Evolutionary conservation across 2,329 filamentous ascomycete genomes (phyloP), one percentile per base, ranked within the genome.

Genomic region (Clathrospora elynae): DNA sequence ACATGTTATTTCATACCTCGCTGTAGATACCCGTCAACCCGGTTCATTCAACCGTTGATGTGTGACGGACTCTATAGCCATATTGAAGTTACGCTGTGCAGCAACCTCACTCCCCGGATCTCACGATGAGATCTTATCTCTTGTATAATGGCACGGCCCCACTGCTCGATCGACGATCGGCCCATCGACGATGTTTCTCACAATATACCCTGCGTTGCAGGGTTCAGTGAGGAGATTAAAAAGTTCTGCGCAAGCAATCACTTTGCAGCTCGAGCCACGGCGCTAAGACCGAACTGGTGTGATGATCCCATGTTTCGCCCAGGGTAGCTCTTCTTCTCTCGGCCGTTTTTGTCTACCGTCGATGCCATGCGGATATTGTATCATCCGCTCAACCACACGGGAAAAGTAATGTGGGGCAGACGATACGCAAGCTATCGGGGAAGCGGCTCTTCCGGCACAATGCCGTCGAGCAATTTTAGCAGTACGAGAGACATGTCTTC

Each of bases 11-110:
- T 16, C 34, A 31, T 13, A 18, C 17, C 22, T 8, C 16, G 7
- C 8, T 35, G 35, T n/a, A 7, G 17, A 24, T 45, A 34, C 19
- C 36, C 42, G 25, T n/a, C 8, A 26, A 41, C 20, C 36, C 25
- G 25, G 20, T 23, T 26, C 28, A 29, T 16, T 16, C 42, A 6
- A 14, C 30, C 13, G 19, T 41, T 39, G 8, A 10, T 22, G 13
- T 26, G 20, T 34, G 14, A 18, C n/a, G 16, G n/a, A n/a, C n/a
- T 5, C 13, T 14, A 19, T 4, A 5, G 6, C 7, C 12, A 23
- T 25, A 30, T 12, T 9, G 22, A 29, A 30, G 18, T 26, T 8
- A 20, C 19, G 2, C 14, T 38, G n/a, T 17, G 17, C 23, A 34
- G 11, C 23, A 30, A n/a, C 7, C 39, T 12, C 4, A 34, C 22